A percentile compares a stretch with the other conserved stretches of the same genome.
phyloP scores from a whole-genome alignment of 1,139 yeast species.

The Wickerhamomyces sp. region DNA sequence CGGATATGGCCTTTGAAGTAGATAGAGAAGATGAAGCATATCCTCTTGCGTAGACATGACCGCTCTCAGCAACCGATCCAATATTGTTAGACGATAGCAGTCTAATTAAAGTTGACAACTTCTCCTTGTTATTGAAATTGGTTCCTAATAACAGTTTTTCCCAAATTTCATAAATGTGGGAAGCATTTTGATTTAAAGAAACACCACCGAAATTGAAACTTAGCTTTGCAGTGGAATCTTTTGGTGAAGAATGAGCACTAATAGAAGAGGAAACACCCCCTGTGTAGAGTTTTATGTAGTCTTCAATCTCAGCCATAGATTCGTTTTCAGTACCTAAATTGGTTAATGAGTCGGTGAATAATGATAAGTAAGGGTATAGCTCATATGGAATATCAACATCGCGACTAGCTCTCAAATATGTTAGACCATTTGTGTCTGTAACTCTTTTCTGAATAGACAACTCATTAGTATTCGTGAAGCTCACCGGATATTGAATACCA shows the following conservation, averaged over 20 bases:
- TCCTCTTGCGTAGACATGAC: constrained; percentile 79
- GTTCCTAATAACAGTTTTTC: constrained; percentile 65
- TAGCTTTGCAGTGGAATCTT: constrained; percentile 32
- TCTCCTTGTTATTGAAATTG: constrained; percentile 58
- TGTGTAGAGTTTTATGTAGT: constrained; percentile 73
- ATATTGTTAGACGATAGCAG: constrained; percentile 75
- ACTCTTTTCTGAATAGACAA: constrained; percentile 36
- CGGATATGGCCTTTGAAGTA: constrained; percentile 55
- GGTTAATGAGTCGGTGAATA: constrained; percentile 76
- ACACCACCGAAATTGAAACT: constrained; percentile 62
- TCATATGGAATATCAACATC: constrained; percentile 54
- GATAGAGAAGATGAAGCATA: constrained; percentile 65
- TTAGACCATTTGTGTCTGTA: constrained; percentile 70
- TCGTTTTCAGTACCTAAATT: constrained; percentile 75
- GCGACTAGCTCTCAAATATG: constrained; percentile 62
- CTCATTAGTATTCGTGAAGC: constrained; percentile 28
- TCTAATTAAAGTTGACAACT: constrained; percentile 68
- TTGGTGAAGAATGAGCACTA: constrained; percentile 53
- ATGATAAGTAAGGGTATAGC: constrained; percentile 64
- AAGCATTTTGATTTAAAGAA: constrained; percentile 64
- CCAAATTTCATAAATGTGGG: constrained; percentile 61
- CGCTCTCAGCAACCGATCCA: constrained; percentile 77
- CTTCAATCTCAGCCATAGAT: constrained; percentile 78
- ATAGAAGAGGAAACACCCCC: constrained; percentile 75
- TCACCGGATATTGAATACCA: constrained; percentile 39